phyloP scores from a whole-genome alignment of 805 yeast species.

The Yarrowia deformans region DNA sequence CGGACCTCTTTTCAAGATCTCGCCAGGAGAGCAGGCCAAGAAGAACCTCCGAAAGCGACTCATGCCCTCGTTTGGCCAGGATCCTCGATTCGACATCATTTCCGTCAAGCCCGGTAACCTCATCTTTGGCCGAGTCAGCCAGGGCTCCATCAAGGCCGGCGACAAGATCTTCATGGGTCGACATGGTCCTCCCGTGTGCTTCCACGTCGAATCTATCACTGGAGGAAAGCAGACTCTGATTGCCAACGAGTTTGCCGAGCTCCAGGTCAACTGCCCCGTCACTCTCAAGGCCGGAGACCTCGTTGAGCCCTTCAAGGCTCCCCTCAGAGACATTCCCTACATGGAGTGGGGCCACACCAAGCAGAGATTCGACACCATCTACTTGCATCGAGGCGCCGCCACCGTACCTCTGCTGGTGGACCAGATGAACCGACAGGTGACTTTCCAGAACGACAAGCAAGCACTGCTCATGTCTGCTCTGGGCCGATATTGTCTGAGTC shows the following conservation, averaged over 20 bases:
- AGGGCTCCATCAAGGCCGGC: constrained; percentile 18
- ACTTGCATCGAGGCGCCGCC: constrained; percentile 30
- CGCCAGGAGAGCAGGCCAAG: constrained; percentile 13
- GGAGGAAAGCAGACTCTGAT: constrained; percentile 17
- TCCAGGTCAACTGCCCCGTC: constrained; percentile 27
- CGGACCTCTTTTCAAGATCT: constrained; percentile 22
- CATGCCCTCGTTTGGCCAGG: constrained; percentile 28
- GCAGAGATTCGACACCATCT: constrained; percentile 33
- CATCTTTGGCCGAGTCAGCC: constrained; percentile 30
- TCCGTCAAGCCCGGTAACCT: constrained; percentile 34
- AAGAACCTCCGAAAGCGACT: constrained; percentile 29
- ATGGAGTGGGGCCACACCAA: constrained; percentile 35
- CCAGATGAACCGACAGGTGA: constrained; percentile 34
- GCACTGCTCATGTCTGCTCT: constrained; percentile 32
- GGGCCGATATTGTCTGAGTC: constrained; percentile 16
- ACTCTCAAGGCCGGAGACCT: constrained; percentile 31
- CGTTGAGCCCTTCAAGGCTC: constrained; percentile 31
- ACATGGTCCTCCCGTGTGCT: constrained; percentile 32
- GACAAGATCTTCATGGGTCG: constrained; percentile 37
- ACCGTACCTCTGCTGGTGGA: constrained; percentile 30
- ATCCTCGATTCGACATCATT: constrained; percentile 29
- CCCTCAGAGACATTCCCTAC: constrained; percentile 34
- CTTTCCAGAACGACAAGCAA: constrained; percentile 31
- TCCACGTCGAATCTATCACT: constrained; percentile 31
- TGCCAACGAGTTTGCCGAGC: constrained; percentile 33